A percentile compares a stretch with the other conserved stretches of the same genome.
Evolutionary conservation across 352 stramenopile genomes (phyloP).

Genomic region (Elongisporangium prolatum): DNA sequence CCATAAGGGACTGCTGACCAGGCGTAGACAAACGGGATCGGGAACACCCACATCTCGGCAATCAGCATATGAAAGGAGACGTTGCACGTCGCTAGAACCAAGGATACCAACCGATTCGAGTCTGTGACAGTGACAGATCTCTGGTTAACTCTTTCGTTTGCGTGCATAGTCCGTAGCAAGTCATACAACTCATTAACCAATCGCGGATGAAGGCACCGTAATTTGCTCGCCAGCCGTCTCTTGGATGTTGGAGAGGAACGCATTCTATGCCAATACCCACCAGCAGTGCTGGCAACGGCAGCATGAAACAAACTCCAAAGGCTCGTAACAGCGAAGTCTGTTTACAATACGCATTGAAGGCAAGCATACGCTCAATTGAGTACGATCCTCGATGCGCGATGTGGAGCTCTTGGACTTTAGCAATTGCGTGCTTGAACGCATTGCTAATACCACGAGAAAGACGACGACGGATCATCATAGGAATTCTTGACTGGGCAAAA

Average conservation of each 20-base stretch:
- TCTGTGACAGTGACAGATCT: constrained; percentile 4
- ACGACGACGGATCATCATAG: too few relatives aligned
- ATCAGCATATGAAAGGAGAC: constrained; percentile 4
- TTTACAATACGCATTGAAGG: constrained; percentile 3
- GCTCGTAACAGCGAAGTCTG: constrained; percentile 1
- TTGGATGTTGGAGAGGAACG: neutral
- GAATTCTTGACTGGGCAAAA: too few relatives aligned
- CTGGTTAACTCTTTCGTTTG: constrained; percentile 7
- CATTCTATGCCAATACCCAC: neutral
- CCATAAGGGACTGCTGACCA: constrained; percentile 12
- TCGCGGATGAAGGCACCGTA: constrained; percentile 18
- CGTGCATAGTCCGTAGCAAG: constrained; percentile 3
- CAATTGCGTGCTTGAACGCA: neutral
- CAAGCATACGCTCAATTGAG: constrained; percentile 4
- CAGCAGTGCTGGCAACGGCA: neutral
- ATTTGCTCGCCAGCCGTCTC: constrained; percentile 17
- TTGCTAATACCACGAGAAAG: too few relatives aligned
- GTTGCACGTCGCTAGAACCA: constrained; percentile 9
- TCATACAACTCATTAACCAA: constrained; percentile 7
- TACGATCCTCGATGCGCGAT: constrained; percentile 1
- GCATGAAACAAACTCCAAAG: neutral
- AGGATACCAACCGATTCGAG: constrained; percentile 3
- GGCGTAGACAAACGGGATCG: constrained; percentile 18
- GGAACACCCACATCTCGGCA: constrained; percentile 17
- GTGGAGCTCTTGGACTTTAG: neutral